Conservation (phyloP, 805 yeast genomes). For the Lachancea sp. region DNA sequence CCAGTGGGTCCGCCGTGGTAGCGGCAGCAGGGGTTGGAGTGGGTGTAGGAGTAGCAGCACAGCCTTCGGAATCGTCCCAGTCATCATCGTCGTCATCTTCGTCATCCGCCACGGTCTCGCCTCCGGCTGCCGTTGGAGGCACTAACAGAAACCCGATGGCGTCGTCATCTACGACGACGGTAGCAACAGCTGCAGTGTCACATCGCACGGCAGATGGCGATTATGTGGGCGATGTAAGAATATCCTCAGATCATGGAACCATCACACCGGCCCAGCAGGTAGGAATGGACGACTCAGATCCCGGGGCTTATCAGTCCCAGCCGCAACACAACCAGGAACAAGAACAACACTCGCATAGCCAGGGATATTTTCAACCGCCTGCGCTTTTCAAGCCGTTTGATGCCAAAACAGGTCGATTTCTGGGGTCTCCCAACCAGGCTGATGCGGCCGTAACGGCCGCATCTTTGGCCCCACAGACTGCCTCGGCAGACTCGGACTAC, state of each 20-base stretch:
- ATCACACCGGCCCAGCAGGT: slow-evolving; percentile 9
- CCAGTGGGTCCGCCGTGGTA: too few species aligned
- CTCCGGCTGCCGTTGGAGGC: slow-evolving; percentile 16
- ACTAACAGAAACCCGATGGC: background rate
- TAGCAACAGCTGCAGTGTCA: background rate
- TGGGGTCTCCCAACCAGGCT: slow-evolving; percentile 6
- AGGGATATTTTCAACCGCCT: slow-evolving; percentile 1
- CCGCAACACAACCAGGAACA: slow-evolving; percentile 1
- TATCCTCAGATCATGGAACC: slow-evolving; percentile 8
- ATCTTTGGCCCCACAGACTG: background rate
- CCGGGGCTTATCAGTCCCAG: too few species aligned
- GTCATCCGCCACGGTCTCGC: slow-evolving; percentile 17
- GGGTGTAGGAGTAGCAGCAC: slow-evolving; percentile 11
- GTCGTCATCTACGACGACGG: background rate
- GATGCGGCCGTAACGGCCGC: background rate
- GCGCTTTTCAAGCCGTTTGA: slow-evolving; percentile 29
- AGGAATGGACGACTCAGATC: too few species aligned
- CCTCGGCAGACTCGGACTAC: background rate
- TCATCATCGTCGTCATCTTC: slow-evolving; percentile 21
- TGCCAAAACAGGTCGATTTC: slow-evolving; percentile 28
- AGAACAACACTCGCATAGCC: slow-evolving; percentile 5
- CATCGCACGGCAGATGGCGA: background rate
- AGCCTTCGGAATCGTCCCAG: background rate
- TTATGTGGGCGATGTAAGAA: slow-evolving; percentile 9
- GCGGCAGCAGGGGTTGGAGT: background rate